These are phyloP conservation scores for Ceratocystis cacaofunesta DNA, from an alignment of 2,329 filamentous ascomycete genomes.

Conservation along the genomic window DNA sequence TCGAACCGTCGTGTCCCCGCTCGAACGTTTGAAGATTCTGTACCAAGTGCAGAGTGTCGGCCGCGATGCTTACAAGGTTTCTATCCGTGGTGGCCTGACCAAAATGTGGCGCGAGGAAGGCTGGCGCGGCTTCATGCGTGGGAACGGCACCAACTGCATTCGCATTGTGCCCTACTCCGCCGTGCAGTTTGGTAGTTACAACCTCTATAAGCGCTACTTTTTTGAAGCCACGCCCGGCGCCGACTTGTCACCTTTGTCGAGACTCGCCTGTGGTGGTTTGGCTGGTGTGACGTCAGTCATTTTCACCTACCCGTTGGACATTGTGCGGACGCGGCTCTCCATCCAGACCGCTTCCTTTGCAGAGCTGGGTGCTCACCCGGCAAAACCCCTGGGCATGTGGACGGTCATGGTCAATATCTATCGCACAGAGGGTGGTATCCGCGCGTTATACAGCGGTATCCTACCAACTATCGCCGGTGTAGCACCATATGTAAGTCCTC, in stretches of 20 bases:
- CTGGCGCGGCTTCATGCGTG: conserved; percentile 93
- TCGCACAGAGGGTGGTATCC: conserved; percentile 70
- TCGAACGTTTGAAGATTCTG: conserved; percentile 94
- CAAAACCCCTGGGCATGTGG: conserved; percentile 83
- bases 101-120: conserved; percentile 98
- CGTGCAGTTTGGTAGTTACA: conserved; percentile 96
- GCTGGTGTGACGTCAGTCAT: conserved; percentile 93
- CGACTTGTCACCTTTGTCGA: conserved; percentile 56
- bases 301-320: conserved; percentile 91
- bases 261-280: conserved; percentile 76
- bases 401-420: conserved; percentile 71
- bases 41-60: conserved; percentile 89
- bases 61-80: conserved; percentile 83
- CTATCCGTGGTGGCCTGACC: conserved; percentile 68
- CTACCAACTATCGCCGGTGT: conserved; percentile 88
- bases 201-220: conserved; percentile 80
- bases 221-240: conserved; percentile 63
- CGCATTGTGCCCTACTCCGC: conserved; percentile 96
- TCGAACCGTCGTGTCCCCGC: conserved; percentile 85
- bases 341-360: conserved; percentile 97
- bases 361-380: conserved; percentile 48
- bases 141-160: conserved; percentile 96
- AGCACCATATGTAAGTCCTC: conserved; percentile 61
- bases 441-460: conserved; percentile 85
- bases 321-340: conserved; percentile 85